These are phyloP conservation scores for Ophiostoma fasciatum DNA, from an alignment of 2,329 filamentous ascomycete species.

Conservation along the genomic window DNA sequence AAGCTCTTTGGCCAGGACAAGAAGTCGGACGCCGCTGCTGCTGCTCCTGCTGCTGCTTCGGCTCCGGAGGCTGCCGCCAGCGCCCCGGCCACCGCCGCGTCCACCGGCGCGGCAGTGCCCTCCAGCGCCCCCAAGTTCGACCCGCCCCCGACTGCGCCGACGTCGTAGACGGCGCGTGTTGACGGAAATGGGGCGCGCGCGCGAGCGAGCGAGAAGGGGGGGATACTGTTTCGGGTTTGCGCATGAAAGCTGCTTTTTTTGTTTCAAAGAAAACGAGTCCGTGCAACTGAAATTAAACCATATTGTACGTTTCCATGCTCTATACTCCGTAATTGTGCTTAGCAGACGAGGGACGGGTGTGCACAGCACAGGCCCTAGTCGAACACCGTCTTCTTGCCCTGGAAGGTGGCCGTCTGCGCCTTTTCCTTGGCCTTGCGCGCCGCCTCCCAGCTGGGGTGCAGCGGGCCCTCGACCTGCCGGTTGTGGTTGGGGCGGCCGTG, in stretches of 20 bases:
- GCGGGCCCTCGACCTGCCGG: constrained; percentile 21
- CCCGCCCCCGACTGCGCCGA: constrained; percentile 10
- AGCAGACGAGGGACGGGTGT: too few species aligned
- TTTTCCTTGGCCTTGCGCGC: constrained; percentile 46
- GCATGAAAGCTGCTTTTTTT: too few species aligned
- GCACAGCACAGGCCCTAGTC: constrained; percentile 20
- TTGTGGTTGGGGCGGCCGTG: constrained; percentile 9
- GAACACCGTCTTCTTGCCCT: constrained; percentile 44
- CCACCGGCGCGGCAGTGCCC: too few species aligned
- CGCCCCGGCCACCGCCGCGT: neutral
- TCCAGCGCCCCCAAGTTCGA: constrained; percentile 13
- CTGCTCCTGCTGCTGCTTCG: neutral
- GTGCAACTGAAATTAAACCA: too few species aligned
- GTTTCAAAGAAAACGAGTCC: too few species aligned
- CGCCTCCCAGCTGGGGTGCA: constrained; percentile 53
- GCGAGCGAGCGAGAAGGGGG: too few species aligned
- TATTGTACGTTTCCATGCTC: too few species aligned
- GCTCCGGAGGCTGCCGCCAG: too few species aligned
- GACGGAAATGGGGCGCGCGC: too few species aligned
- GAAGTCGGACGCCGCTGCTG: neutral
- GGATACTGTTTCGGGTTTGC: too few species aligned
- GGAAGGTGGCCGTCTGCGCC: constrained; percentile 35
- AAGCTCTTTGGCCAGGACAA: constrained; percentile 34
- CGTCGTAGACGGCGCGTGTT: neutral
- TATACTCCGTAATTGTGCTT: too few species aligned